These are phyloP conservation scores for Mrakia blollopis DNA, from an alignment of 768 basidiomycete genomes.

Conservation along the genomic window DNA sequence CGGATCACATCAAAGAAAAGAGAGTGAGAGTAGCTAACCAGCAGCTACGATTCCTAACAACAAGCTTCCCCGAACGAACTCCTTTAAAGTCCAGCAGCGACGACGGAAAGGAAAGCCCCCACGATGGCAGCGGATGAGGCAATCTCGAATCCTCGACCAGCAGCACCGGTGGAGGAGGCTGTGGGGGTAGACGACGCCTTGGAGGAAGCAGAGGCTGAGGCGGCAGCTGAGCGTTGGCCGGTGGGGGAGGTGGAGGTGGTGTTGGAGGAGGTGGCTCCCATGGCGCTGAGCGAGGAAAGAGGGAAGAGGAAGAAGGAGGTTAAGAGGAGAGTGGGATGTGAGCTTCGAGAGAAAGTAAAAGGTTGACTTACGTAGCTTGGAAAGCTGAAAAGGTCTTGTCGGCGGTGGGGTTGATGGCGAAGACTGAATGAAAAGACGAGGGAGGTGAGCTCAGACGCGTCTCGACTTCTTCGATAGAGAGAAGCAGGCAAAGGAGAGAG, in stretches of 20 bases:
- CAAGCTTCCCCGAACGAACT: too few species aligned
- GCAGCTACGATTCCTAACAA: too few species aligned
- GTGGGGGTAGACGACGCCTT: not conserved
- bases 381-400: constrained; percentile 52
- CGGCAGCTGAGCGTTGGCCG: too few species aligned
- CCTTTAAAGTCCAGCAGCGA: too few species aligned
- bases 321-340: not conserved
- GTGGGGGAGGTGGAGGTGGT: not conserved
- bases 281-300: not conserved
- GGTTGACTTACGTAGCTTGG: constrained; percentile 42
- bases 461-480: not conserved
- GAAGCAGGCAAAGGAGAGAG: not conserved
- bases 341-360: not conserved
- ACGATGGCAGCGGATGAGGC: not conserved
- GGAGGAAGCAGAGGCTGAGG: not conserved
- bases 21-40: too few species aligned
- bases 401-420: constrained; percentile 55
- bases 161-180: too few species aligned
- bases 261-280: not conserved
- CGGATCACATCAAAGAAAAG: too few species aligned
- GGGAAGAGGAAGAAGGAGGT: not conserved
- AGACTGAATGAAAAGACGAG: constrained; percentile 50
- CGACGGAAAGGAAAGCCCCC: too few species aligned
- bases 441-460: not conserved
- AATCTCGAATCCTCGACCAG: not conserved